Evolutionary conservation across 768 basidiomycete genomes (phyloP), one percentile per base, ranked within the genome.

Genomic region (Leccinellum rugosiceps): DNA sequence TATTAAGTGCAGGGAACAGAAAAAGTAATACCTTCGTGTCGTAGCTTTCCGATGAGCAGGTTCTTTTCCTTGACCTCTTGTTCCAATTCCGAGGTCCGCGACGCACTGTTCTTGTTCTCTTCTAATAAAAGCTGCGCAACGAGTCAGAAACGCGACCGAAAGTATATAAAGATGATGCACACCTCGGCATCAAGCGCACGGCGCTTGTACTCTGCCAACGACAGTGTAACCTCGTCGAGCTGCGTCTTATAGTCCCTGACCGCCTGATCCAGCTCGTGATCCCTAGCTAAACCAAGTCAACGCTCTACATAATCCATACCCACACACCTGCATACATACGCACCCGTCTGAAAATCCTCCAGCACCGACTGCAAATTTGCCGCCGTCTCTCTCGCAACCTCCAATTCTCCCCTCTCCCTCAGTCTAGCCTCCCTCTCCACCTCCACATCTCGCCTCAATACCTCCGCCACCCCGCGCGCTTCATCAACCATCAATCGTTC

Each of bases 11-110:
- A 63, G 2, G 49, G 44, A 26, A 52, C 6, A 41, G 38, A 70
- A 76, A 1, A 3, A n/a, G 10, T n/a, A 11, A 32, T 60, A 94
- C 95, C 85, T 82, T 99, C 96, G 65, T 98, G 96, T 48, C 95
- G 83, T 56, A 98, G 79, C 72, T 98, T 98, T 48, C 88, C 90
- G n/a, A 97, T 91, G 13, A 97, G 79, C n/a, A 92, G 75, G 56
- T 86, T 88, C 81, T 99, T 98, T 72, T 98, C 96, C 73, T 94
- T 97, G 49, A 97, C 79, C 65, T 98, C 93, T 68, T 88, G 88
- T 71, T 95, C 90, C 3, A 98, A 76, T 46, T 86, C 83, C 44
- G 83, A 80, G 5, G 88, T 86, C 43, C 83, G 80, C 2, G 83
- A 78, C 1, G 83, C 82, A 68, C 85, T 87, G 5, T 81, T 80